These are phyloP conservation scores for Alternaria atra DNA, from an alignment of 2,329 filamentous ascomycete genomes.

Conservation along the genomic window DNA sequence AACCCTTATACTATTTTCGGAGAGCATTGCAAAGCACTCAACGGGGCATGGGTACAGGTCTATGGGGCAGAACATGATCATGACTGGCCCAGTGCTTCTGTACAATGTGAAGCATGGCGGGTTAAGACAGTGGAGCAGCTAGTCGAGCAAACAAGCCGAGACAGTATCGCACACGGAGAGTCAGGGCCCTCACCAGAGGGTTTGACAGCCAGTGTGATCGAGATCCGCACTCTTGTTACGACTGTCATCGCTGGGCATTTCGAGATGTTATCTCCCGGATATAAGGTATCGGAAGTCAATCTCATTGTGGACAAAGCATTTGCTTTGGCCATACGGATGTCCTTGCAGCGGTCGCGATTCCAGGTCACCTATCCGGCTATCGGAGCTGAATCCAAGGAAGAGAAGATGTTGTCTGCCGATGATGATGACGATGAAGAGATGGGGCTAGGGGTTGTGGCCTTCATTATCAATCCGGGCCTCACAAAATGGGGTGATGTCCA, in stretches of 20 bases:
- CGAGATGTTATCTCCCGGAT: too few species aligned
- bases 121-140: too few species aligned
- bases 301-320: constrained; percentile 28
- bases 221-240: too few species aligned
- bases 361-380: constrained; percentile 27
- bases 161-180: too few species aligned
- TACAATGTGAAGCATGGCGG: too few species aligned
- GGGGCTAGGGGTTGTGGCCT: constrained; percentile 13
- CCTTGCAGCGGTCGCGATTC: constrained; percentile 22
- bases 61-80: neutral
- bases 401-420: neutral
- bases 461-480: constrained; percentile 31
- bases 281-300: neutral
- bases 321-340: constrained; percentile 25
- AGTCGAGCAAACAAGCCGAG: too few species aligned
- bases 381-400: constrained; percentile 6
- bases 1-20: constrained; percentile 19
- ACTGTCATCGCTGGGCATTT: too few species aligned
- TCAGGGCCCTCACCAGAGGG: too few species aligned
- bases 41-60: neutral
- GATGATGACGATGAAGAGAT: constrained; percentile 14
- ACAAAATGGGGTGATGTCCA: constrained; percentile 37
- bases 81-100: constrained; percentile 7
- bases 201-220: too few species aligned
- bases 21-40: neutral